A percentile compares a stretch with the other conserved stretches of the same genome.
phyloP scores from a whole-genome alignment of 139 green algal species.

The Choricystis sp. region DNA sequence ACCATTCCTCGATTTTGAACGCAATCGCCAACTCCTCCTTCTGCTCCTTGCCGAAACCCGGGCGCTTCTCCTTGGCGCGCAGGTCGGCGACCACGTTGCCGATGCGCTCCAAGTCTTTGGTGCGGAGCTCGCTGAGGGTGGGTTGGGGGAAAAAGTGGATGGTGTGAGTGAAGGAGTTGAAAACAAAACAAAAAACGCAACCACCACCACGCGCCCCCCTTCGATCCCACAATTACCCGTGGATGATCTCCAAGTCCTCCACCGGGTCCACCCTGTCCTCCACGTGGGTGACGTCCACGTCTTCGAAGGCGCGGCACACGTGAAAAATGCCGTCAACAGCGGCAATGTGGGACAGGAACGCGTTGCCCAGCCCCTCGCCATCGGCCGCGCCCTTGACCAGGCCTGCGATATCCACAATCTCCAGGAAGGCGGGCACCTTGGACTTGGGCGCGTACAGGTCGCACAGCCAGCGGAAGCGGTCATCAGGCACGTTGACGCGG shows the following conservation, averaged over 20 bases:
- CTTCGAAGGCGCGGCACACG: slow-evolving; percentile 87
- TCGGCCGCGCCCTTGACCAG: slow-evolving; percentile 73
- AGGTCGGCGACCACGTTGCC: slow-evolving; percentile 6
- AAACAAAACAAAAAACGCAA: no score
- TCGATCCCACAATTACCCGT: slow-evolving; percentile 5
- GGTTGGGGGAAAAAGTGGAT: neutral
- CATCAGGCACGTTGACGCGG: slow-evolving; percentile 89
- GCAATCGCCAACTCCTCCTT: slow-evolving; percentile 60
- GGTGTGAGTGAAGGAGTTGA: neutral
- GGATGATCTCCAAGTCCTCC: slow-evolving; percentile 94
- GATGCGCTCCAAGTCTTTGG: slow-evolving; percentile 55
- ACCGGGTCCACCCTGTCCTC: slow-evolving; percentile 94
- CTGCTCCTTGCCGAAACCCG: slow-evolving; percentile 58
- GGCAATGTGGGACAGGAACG: slow-evolving; percentile 90
- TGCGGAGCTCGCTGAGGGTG: slow-evolving; percentile 54
- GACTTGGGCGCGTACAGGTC: slow-evolving; percentile 43
- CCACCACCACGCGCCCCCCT: no score
- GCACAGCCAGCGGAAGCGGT: slow-evolving; percentile 86
- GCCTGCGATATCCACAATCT: slow-evolving; percentile 93
- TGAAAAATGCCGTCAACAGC: slow-evolving; percentile 98
- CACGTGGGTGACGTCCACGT: slow-evolving; percentile 61
- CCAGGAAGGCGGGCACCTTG: slow-evolving; percentile 74
- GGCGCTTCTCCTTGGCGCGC: slow-evolving; percentile 7
- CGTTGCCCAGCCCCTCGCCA: slow-evolving; percentile 91
- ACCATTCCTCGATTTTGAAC: slow-evolving; percentile 36